These are phyloP conservation scores for Scutellaria minor DNA, from an alignment of 257 asterid genomes.

Conservation along the genomic window DNA sequence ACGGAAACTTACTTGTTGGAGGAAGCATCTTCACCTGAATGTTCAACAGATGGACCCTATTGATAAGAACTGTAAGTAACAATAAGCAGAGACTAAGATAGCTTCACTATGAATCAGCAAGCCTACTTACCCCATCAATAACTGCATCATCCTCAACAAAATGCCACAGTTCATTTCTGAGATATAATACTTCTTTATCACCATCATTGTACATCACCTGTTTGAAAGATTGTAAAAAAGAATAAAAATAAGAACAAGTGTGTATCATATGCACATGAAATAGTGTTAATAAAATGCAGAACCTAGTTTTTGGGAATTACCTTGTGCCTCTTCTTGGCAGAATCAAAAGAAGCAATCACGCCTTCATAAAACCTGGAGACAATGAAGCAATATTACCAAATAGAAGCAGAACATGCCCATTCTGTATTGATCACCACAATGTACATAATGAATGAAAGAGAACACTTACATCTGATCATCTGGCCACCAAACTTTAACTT, in stretches of 20 bases:
- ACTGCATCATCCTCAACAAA: conserved; percentile 10
- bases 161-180: conserved; percentile 5
- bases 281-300: background rate
- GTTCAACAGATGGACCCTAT: conserved; percentile 6
- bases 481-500: conserved; percentile 25
- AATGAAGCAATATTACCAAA: conserved; percentile 15
- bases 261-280: conserved; percentile 4
- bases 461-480: conserved; percentile 13
- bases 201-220: conserved; percentile 15
- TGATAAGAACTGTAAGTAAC: conserved; percentile 5
- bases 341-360: background rate
- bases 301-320: background rate
- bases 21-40: conserved; percentile 13
- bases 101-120: background rate
- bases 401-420: background rate
- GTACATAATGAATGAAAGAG: background rate
- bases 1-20: conserved; percentile 21
- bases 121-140: conserved; percentile 10
- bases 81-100: background rate
- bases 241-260: conserved; percentile 10
- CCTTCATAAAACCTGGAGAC: conserved; percentile 28
- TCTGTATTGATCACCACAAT: background rate
- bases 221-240: background rate
- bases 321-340: conserved; percentile 7
- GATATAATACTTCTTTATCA: conserved; percentile 12